Evolutionary conservation across 139 green algal species (phyloP).

Genomic region (Deuterostichococcus epilithicus): DNA sequence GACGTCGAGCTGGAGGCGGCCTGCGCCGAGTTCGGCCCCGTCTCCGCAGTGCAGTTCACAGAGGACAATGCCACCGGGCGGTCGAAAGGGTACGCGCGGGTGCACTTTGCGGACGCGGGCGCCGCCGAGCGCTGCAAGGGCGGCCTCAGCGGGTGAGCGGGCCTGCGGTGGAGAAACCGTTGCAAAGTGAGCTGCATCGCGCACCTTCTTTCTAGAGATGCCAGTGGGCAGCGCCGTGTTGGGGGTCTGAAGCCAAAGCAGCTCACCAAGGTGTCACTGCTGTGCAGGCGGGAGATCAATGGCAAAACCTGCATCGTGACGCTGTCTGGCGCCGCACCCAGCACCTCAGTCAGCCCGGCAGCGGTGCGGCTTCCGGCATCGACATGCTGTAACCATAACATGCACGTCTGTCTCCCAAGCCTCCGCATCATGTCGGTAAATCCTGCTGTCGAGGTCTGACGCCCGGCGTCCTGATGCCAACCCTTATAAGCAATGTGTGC

Average conservation of each 20-base stretch:
- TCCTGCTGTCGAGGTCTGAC: too few species aligned
- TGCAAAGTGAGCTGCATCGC: not conserved
- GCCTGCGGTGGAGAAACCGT: not conserved
- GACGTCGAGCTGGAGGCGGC: conserved; percentile 82
- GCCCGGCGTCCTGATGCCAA: too few species aligned
- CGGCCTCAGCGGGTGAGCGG: conserved; percentile 51
- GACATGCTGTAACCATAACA: not conserved
- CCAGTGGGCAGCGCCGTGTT: not conserved
- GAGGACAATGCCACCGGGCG: conserved; percentile 82
- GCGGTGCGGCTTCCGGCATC: not conserved
- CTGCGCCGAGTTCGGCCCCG: conserved; percentile 50
- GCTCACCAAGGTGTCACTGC: not conserved
- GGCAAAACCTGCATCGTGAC: conserved; percentile 42
- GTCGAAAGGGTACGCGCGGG: conserved; percentile 73
- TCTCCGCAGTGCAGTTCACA: conserved; percentile 68
- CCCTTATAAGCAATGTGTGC: too few species aligned
- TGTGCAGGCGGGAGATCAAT: conserved; percentile 29
- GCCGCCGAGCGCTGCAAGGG: conserved; percentile 55
- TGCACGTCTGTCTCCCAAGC: too few species aligned
- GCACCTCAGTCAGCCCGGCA: not conserved
- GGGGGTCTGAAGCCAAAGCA: not conserved
- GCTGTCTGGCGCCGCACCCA: not conserved
- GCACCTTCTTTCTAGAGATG: not conserved
- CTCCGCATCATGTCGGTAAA: too few species aligned
- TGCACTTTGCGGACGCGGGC: conserved; percentile 60